A percentile compares a stretch with the other conserved stretches of the same genome.
phyloP scores from a whole-genome alignment of 225 moss, liverwort and hornwort genomes.

The Pseudoscleropodium purum region DNA sequence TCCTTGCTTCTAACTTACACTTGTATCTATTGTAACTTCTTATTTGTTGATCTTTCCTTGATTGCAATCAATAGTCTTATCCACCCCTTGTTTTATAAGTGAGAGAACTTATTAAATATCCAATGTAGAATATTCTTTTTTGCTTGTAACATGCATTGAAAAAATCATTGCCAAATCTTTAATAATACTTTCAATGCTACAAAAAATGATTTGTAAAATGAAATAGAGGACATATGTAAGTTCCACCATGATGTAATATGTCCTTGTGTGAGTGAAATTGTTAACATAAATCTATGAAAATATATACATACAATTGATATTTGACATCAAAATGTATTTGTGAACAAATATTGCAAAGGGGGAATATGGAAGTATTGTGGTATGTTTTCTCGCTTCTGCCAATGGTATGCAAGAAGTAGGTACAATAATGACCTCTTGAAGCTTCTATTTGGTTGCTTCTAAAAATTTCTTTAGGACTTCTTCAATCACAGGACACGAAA shows the following conservation, averaged over 20 bases:
- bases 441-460: neutral
- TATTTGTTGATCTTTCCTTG: neutral
- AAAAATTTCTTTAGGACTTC: neutral
- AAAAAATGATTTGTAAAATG: neutral
- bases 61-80: neutral
- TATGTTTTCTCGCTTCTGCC: neutral
- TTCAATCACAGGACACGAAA: rapidly evolving
- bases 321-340: neutral
- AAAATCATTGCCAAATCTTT: neutral
- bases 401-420: neutral
- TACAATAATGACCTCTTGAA: neutral
- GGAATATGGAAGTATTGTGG: neutral
- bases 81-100: neutral
- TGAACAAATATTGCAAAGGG: neutral
- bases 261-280: rapidly evolving
- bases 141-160: neutral
- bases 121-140: neutral
- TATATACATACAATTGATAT: neutral
- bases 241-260: rapidly evolving
- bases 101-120: neutral
- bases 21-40: neutral
- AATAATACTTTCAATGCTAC: neutral
- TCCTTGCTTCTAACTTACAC: neutral
- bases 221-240: rapidly evolving
- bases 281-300: neutral